Percentiles rank a stretch among this genome's conserved stretches.
phyloP scores from a whole-genome alignment of 1,284 basidiomycete genomes.

The Apiotrichum brassicae region DNA sequence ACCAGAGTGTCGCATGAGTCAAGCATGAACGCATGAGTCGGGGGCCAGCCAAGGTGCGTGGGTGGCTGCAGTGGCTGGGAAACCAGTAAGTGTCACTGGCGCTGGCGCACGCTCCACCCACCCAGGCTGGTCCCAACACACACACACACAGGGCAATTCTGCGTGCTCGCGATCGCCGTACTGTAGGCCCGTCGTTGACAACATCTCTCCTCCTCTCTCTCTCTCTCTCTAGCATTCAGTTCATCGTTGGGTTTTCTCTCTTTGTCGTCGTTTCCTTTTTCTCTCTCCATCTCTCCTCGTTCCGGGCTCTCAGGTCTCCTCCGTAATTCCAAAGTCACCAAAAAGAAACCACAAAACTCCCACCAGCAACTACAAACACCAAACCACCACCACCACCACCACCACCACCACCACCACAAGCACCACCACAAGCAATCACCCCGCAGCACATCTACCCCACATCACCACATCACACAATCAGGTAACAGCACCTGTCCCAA shows the following conservation, averaged over 20 bases:
- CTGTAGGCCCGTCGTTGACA: constrained; percentile 7
- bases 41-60: too few species aligned
- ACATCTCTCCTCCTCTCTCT: neutral
- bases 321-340: neutral
- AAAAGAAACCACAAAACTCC: constrained; percentile 3
- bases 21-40: too few species aligned
- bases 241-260: constrained; percentile 6
- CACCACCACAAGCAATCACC: neutral
- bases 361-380: too few species aligned
- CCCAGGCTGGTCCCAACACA: too few species aligned
- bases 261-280: neutral
- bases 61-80: too few species aligned
- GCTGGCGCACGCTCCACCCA: too few species aligned
- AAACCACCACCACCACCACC: neutral
- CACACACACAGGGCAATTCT: too few species aligned
- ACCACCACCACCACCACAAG: neutral
- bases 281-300: neutral
- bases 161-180: too few species aligned
- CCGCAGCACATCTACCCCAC: neutral
- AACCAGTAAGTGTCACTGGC: too few species aligned
- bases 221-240: constrained; percentile 14
- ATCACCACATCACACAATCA: too few species aligned
- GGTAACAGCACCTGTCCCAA: too few species aligned
- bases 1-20: too few species aligned
- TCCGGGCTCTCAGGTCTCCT: constrained; percentile 8